Base-by-base conservation (phyloP, 2,329 filamentous ascomycete genomes). In the Aureobasidium musti region DNA sequence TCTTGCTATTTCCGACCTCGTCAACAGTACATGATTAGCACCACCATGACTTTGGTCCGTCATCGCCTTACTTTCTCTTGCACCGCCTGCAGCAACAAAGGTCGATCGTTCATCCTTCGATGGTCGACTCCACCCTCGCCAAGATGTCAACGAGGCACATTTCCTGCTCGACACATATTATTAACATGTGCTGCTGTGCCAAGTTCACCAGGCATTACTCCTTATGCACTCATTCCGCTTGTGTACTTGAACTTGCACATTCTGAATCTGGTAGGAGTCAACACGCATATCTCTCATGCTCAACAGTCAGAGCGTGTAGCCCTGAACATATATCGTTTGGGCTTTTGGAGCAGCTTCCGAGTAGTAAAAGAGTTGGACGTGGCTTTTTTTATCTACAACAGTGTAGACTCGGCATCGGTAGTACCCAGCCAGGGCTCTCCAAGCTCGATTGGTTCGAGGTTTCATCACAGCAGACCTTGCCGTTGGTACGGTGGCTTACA, bases 1-100 rank as follows among this genome's bases (percentile, higher is more conserved):
- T 13, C 49, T 65, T 8, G 61, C 61, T 39, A 65, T 65, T n/a
- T 56, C 49, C 2, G 50, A 65, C 23, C 61, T 65, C 1, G 50
- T 65, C 49, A 56, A 65, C 45, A 26, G 39, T 41, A 60, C 56
- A 23, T 63, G 59, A 63, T 33, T 6, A 14, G 13, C 45, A 19
- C 7, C 45, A n/a, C 14, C 1, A 1, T 13, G 53, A 5, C 53
- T n/a, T n/a, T 13, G 13, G 3, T n/a, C 17, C 26, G 19, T 45
- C 26, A 45, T 33, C 28, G 19, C 37, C 14, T 30, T 13, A 21
- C 21, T 17, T 39, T 39, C 10, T 59, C 17, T n/a, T 8, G 23
- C 26, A 21, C 14, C 54, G 10, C 37, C 28, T 43, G 23, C 53
- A 28, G 17, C 14, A 19, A 41, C 50, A 2, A 37, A 37, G 5